Evolutionary conservation across 75 land plant genomes (phyloP).

Genomic region (Selaginella moellendorffii): DNA sequence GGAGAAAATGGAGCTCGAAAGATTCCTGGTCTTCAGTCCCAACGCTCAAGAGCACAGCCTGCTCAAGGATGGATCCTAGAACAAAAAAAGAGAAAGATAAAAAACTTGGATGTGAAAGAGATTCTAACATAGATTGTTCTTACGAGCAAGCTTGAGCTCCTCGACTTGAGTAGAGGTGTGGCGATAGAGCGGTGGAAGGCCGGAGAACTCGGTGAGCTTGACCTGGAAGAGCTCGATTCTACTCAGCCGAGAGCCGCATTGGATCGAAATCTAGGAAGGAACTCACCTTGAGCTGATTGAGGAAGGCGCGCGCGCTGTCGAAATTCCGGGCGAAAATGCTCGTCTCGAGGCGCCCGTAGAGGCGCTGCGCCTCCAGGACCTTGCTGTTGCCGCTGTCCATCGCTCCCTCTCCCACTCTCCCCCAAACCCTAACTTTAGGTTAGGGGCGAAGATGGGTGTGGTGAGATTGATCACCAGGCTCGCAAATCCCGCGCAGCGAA

Average conservation of each 20-base stretch:
- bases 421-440: background rate
- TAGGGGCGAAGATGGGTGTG: background rate
- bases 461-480: background rate
- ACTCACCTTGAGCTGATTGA: conserved; percentile 74
- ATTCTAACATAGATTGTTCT: background rate
- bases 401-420: background rate
- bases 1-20: conserved; percentile 88
- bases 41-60: conserved; percentile 88
- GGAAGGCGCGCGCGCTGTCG: conserved; percentile 30
- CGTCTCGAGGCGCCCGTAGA: background rate
- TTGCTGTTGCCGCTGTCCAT: background rate
- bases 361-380: background rate
- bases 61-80: conserved; percentile 84
- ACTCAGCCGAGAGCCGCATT: background rate
- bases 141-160: conserved; percentile 66
- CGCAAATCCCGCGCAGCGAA: background rate
- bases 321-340: conserved; percentile 13
- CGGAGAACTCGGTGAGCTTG: conserved; percentile 41
- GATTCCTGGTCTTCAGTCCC: conserved; percentile 82
- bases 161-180: conserved; percentile 37
- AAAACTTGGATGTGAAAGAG: background rate
- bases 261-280: background rate
- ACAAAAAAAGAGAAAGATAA: background rate
- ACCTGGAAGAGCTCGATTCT: conserved; percentile 27
- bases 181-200: conserved; percentile 58